phyloP scores from a whole-genome alignment of 2,329 filamentous ascomycete genomes.

The Didymella segeticola region DNA sequence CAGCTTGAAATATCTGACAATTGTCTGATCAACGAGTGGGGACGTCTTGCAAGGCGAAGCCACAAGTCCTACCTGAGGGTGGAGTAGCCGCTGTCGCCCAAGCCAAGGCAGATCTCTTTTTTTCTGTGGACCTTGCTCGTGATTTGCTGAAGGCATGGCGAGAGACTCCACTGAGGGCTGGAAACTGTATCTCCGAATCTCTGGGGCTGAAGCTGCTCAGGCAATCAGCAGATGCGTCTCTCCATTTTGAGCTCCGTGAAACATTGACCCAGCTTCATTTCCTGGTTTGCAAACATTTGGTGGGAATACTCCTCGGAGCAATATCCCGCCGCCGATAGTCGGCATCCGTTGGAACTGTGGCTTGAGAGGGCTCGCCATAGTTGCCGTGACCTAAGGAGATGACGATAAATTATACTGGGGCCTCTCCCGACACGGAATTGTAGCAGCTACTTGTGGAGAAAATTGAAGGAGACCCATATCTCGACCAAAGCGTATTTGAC shows the following conservation, averaged over 20 bases:
- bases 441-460: slow-evolving; percentile 2
- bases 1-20: background rate
- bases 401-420: slow-evolving; percentile 10
- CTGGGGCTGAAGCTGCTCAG: slow-evolving; percentile 6
- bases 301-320: background rate
- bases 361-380: slow-evolving; percentile 16
- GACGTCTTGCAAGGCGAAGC: background rate
- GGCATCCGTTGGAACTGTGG: slow-evolving; percentile 6
- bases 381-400: slow-evolving; percentile 11
- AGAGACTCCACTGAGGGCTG: slow-evolving; percentile 4
- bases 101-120: background rate
- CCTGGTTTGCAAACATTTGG: background rate
- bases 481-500: background rate
- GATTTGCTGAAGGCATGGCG: background rate
- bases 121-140: slow-evolving; percentile 3
- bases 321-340: slow-evolving; percentile 12
- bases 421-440: background rate
- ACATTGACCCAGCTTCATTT: background rate
- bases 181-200: slow-evolving; percentile 9
- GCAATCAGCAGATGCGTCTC: background rate
- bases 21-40: slow-evolving; percentile 6
- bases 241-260: background rate
- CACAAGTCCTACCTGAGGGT: background rate
- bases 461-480: background rate
- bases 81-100: slow-evolving; percentile 1